Percentiles rank a stretch among this genome's conserved stretches.
Conservation (phyloP, 1,139 yeast genomes). For the Pichia sp. region DNA sequence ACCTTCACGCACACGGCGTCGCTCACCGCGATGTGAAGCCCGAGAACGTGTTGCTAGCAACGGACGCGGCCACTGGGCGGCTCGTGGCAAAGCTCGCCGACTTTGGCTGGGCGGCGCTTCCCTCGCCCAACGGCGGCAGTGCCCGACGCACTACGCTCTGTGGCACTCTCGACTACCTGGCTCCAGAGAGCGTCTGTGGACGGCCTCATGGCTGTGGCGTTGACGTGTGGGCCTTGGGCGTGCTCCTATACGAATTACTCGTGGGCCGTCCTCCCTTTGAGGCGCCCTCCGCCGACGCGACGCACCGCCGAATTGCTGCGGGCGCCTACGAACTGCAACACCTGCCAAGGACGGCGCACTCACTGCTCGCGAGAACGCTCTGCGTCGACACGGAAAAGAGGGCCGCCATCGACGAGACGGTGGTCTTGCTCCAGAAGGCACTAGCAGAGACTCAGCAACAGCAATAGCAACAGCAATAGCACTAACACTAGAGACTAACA, state of each 20-base stretch:
- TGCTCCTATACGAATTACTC: conserved; percentile 75
- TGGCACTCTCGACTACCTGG: conserved; percentile 89
- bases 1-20: conserved; percentile 71
- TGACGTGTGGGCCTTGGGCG: conserved; percentile 92
- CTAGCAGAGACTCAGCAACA: too few relatives aligned
- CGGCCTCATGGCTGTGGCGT: conserved; percentile 72
- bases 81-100: conserved; percentile 79
- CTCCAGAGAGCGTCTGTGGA: conserved; percentile 93
- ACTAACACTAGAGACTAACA: too few relatives aligned
- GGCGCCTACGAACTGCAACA: too few relatives aligned
- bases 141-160: conserved; percentile 70
- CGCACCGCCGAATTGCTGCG: conserved; percentile 70
- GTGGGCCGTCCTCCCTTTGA: conserved; percentile 94
- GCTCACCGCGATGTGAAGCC: conserved; percentile 94
- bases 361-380: too few relatives aligned
- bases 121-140: conserved; percentile 16
- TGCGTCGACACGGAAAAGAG: too few relatives aligned
- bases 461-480: too few relatives aligned
- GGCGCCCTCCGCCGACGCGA: conserved; percentile 55
- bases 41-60: conserved; percentile 74
- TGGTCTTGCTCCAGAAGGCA: too few relatives aligned
- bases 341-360: too few relatives aligned
- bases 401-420: too few relatives aligned
- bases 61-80: too few relatives aligned
- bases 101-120: conserved; percentile 97